phyloP scores from a whole-genome alignment of 768 basidiomycete species.

The Favolaschia claudopus region DNA sequence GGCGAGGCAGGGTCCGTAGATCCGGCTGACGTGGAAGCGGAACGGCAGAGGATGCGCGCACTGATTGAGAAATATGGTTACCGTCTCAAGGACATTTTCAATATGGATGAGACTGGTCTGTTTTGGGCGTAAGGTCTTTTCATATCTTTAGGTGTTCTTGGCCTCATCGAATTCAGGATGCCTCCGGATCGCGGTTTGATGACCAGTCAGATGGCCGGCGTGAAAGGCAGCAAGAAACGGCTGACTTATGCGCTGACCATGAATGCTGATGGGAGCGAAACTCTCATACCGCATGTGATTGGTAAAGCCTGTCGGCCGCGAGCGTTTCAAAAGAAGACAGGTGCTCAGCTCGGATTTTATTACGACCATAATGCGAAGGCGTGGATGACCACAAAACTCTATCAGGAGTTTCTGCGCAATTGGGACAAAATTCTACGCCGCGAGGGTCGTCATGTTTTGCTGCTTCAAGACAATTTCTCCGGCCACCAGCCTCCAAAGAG shows the following conservation, averaged over 20 bases:
- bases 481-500: constrained; percentile 19
- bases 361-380: constrained; percentile 32
- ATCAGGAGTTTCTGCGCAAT: too few species aligned
- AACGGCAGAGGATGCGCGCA: constrained; percentile 32
- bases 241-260: constrained; percentile 33
- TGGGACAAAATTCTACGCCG: too few species aligned
- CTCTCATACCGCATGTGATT: constrained; percentile 19
- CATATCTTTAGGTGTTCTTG: too few species aligned
- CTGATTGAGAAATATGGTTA: constrained; percentile 37
- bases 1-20: constrained; percentile 43
- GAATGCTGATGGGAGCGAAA: constrained; percentile 29
- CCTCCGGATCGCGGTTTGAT: constrained; percentile 41
- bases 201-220: constrained; percentile 31
- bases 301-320: constrained; percentile 23
- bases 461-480: constrained; percentile 27
- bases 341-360: constrained; percentile 27
- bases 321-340: constrained; percentile 26
- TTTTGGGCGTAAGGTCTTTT: too few species aligned
- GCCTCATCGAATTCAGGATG: constrained; percentile 32
- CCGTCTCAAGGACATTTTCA: constrained; percentile 39
- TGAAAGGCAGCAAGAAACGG: constrained; percentile 41
- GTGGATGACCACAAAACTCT: constrained; percentile 34
- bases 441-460: constrained; percentile 24
- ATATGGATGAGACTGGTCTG: constrained; percentile 42
- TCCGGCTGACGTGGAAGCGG: constrained; percentile 29